These are phyloP conservation scores for Dendryphion nanum DNA, from an alignment of 2,329 filamentous ascomycete species.

Conservation along the genomic window DNA sequence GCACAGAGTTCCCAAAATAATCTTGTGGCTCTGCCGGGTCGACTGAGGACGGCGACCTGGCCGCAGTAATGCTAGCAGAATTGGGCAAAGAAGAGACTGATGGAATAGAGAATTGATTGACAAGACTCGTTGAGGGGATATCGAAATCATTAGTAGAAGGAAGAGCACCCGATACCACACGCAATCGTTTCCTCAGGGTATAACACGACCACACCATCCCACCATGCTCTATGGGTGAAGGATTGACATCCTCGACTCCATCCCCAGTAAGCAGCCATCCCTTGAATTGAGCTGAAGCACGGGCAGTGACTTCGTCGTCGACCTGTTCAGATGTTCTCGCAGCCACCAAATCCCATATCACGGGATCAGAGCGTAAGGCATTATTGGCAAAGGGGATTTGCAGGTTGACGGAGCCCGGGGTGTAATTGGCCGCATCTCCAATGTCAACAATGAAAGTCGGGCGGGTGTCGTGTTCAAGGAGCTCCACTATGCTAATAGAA, in stretches of 20 bases:
- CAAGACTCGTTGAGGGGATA: conserved; percentile 37
- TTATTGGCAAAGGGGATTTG: conserved; percentile 68
- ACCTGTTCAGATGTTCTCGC: conserved; percentile 37
- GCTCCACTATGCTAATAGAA: conserved; percentile 66
- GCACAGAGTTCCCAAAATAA: conserved; percentile 41
- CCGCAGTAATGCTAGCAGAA: conserved; percentile 10
- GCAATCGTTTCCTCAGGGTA: conserved; percentile 66
- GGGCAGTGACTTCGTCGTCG: conserved; percentile 37
- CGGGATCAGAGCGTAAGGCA: conserved; percentile 59
- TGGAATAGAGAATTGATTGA: conserved; percentile 23
- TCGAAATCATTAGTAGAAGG: conserved; percentile 10
- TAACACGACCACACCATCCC: conserved; percentile 69
- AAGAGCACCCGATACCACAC: conserved; percentile 60
- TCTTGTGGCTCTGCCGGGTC: conserved; percentile 34
- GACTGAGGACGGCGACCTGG: conserved; percentile 11
- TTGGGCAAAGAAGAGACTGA: conserved; percentile 19
- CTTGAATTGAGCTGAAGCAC: conserved; percentile 57
- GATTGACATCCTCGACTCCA: conserved; percentile 51
- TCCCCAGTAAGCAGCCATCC: conserved; percentile 63
- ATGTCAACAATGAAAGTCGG: conserved; percentile 76
- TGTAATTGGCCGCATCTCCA: conserved; percentile 55
- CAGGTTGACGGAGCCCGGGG: conserved; percentile 48
- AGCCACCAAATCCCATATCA: conserved; percentile 57
- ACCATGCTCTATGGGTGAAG: conserved; percentile 56
- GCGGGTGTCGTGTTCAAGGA: conserved; percentile 73